These are phyloP conservation scores for Penicillium verrucosum DNA, from an alignment of 2,329 filamentous ascomycete genomes.

Conservation along the genomic window DNA sequence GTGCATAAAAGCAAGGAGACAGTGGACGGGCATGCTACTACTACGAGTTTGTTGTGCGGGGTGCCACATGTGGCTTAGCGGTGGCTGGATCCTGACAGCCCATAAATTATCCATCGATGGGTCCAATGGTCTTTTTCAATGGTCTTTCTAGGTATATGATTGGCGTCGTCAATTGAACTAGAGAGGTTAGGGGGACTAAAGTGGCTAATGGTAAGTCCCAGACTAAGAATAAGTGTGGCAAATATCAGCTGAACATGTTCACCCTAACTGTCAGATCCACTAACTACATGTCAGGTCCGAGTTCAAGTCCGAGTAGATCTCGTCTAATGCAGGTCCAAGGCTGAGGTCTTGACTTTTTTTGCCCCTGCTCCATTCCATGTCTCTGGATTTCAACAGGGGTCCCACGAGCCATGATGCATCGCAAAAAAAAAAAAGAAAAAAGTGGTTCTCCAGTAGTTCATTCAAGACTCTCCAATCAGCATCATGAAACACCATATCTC, in stretches of 20 bases:
- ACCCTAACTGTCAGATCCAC: conserved; percentile 7
- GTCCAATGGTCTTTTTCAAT: not conserved
- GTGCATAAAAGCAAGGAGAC: not conserved
- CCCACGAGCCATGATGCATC: conserved; percentile 5
- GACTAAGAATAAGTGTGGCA: conserved; percentile 9
- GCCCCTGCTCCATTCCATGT: not conserved
- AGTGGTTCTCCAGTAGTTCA: conserved; percentile 5
- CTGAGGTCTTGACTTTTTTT: not conserved
- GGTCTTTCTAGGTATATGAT: not conserved
- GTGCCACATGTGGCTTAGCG: conserved; percentile 24
- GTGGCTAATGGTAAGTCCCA: not conserved
- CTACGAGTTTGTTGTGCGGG: conserved; percentile 7
- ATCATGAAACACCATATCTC: conserved; percentile 1
- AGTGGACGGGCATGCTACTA: not conserved
- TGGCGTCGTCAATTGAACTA: not conserved
- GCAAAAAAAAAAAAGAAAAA: not conserved
- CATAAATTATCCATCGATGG: not conserved
- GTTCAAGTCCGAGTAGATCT: not conserved
- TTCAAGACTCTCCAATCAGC: conserved; percentile 15
- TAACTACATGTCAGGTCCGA: not conserved
- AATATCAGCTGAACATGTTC: conserved; percentile 8
- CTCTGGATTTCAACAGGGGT: conserved; percentile 8
- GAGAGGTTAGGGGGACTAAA: not conserved
- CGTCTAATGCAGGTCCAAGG: conserved; percentile 8
- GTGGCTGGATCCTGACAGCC: conserved; percentile 11